Conservation (phyloP, 192 early-diverging fungal species). For the Backusella tarrabulga region DNA sequence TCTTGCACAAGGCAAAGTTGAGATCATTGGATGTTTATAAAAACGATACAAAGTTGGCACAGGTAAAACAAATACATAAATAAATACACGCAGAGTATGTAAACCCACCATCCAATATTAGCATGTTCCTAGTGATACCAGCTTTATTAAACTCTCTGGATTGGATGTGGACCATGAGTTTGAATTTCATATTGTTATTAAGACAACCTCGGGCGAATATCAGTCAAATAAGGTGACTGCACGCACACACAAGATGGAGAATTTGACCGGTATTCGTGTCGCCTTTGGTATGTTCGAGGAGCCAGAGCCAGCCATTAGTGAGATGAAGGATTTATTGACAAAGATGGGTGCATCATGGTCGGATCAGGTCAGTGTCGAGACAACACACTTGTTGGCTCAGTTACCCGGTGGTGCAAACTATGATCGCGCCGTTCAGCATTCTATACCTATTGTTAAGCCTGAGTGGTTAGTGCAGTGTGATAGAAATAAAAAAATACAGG, state of each 20-base stretch:
- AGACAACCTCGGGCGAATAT: slow-evolving; percentile 88
- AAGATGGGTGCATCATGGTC: slow-evolving; percentile 89
- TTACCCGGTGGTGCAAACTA: slow-evolving; percentile 83
- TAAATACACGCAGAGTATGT: no score
- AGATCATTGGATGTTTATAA: slow-evolving; percentile 90
- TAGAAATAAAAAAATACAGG: slow-evolving; percentile 85
- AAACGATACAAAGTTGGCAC: slow-evolving; percentile 77
- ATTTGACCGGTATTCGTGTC: slow-evolving; percentile 95
- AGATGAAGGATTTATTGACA: slow-evolving; percentile 71
- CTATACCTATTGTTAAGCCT: slow-evolving; percentile 93
- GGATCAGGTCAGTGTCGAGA: slow-evolving; percentile 79
- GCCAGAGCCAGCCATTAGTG: slow-evolving; percentile 66
- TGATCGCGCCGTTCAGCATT: slow-evolving; percentile 82
- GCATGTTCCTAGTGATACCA: slow-evolving; percentile 45
- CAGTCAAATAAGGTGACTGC: slow-evolving; percentile 73
- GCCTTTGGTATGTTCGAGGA: slow-evolving; percentile 90
- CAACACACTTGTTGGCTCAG: slow-evolving; percentile 91
- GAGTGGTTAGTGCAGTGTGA: slow-evolving; percentile 95
- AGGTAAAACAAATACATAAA: slow-evolving; percentile 39
- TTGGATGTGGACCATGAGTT: slow-evolving; percentile 91
- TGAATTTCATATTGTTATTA: slow-evolving; percentile 83
- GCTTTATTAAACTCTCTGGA: slow-evolving; percentile 79
- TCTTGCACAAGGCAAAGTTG: slow-evolving; percentile 78
- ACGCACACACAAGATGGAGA: slow-evolving; percentile 92
- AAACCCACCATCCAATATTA: not conserved